Percentiles rank a stretch among this genome's conserved stretches.
Evolutionary conservation across 345 rosid species (phyloP).

Genomic region (Litchi chinensis): DNA sequence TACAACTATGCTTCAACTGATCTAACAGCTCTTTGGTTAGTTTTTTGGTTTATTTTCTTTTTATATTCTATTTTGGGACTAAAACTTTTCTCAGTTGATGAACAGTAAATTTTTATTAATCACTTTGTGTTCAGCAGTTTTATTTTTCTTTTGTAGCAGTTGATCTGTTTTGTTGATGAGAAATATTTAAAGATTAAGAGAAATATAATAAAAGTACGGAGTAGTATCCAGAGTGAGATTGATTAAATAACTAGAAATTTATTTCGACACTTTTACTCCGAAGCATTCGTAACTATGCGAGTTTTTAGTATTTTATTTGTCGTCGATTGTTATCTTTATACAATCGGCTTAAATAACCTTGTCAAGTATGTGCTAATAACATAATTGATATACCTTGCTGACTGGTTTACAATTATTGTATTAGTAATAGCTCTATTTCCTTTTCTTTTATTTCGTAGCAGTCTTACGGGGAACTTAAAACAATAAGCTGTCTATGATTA

Average conservation of each 20-base stretch:
- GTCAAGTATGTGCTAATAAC: background rate
- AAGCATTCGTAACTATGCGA: too few relatives aligned
- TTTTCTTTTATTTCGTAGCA: background rate
- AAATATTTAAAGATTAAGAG: background rate
- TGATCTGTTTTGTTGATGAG: background rate
- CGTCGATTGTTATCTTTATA: too few relatives aligned
- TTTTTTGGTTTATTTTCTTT: background rate
- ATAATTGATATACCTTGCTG: background rate
- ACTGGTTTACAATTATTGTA: background rate
- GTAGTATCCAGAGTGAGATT: background rate
- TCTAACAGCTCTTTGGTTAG: conserved; percentile 89
- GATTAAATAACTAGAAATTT: background rate
- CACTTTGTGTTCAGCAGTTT: background rate
- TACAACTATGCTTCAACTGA: conserved; percentile 97
- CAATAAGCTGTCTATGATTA: background rate
- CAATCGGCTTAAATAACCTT: background rate
- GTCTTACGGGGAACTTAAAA: background rate
- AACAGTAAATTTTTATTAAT: background rate
- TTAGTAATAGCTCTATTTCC: background rate
- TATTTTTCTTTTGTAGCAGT: background rate
- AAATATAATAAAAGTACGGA: too few relatives aligned
- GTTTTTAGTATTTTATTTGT: too few relatives aligned
- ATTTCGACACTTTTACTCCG: too few relatives aligned
- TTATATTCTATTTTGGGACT: background rate
- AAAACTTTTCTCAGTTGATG: background rate